phyloP scores from a whole-genome alignment of 257 asterid genomes.

The Sherardia arvensis region DNA sequence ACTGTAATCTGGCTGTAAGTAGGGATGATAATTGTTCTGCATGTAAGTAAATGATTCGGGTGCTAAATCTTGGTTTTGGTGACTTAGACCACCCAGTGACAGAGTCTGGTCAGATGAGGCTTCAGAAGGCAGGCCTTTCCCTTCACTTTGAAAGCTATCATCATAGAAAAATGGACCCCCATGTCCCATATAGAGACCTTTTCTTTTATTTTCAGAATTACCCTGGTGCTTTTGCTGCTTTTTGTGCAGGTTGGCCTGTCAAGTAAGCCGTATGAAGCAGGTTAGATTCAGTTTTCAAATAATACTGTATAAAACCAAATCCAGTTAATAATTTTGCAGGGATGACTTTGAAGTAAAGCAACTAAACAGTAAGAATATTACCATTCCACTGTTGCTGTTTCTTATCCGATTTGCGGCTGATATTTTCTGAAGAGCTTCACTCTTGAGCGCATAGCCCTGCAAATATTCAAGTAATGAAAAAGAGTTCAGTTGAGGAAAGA shows the following conservation, averaged over 20 bases:
- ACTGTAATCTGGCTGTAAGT: conserved; percentile 32
- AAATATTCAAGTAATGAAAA: conserved; percentile 5
- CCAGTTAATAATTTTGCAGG: conserved; percentile 3
- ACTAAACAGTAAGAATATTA: conserved; percentile 3
- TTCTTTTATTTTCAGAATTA: conserved; percentile 31
- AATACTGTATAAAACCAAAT: background rate
- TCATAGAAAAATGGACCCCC: conserved; percentile 23
- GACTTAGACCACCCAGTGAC: conserved; percentile 26
- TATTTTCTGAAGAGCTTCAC: conserved; percentile 18
- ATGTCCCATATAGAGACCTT: conserved; percentile 26
- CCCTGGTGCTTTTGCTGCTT: conserved; percentile 39
- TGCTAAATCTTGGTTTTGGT: conserved; percentile 20
- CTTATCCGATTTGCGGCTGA: conserved; percentile 16
- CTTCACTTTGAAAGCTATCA: conserved; percentile 30
- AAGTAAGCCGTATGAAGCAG: conserved; percentile 5
- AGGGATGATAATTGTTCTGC: conserved; percentile 28
- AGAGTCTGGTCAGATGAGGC: conserved; percentile 27
- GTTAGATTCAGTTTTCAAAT: conserved; percentile 1
- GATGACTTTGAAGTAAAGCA: background rate
- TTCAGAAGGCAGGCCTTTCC: conserved; percentile 25
- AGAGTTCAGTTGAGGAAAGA: background rate
- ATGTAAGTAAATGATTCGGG: conserved; percentile 34
- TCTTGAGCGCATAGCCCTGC: conserved; percentile 18
- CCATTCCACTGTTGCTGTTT: conserved; percentile 28
- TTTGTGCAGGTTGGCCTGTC: conserved; percentile 37